Evolutionary conservation across 2,329 filamentous ascomycete genomes (phyloP), one percentile per base, ranked within the genome.

Genomic region (Cercospora canescens): DNA sequence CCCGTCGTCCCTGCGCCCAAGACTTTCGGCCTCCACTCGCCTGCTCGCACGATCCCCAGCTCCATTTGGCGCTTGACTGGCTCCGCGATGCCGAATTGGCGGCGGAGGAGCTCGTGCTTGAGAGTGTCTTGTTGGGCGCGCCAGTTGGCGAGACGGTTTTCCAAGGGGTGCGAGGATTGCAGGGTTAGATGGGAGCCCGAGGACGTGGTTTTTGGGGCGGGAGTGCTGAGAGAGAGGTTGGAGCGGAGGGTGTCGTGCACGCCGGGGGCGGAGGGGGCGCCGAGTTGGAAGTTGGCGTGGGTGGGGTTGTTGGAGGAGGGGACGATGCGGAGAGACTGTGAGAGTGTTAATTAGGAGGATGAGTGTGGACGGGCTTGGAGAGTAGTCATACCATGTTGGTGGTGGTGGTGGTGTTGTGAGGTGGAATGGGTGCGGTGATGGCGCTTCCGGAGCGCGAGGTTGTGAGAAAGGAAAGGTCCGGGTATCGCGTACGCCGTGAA

Each of bases 1-100:
- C 72, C 70, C 79, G 39, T 71, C 62, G 41, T 58, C 14, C 55
- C 61, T 4, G 37, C 52, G 82, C 80, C 61, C 52, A 96, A 82
- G 54, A 87, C 88, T 73, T 87, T 82, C 57, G 93, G 93, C 75
- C 88, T 86, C 90, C 93, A 96, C 79, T 92, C 89, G 70, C 92
- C 90, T 67, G 90, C 88, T 68, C 88, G 83, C 18, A 92, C 89
- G 77, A 96, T 94, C 87, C 93, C 92, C 79, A 97, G 85, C 84
- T 99, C 95, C 95, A 99, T 97, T 68, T 90, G 92, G 62, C 94
- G 88, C 64, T 93, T 89, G 74, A 98, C 89, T 3, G 95, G 95
- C 86, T 98, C 95, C 28, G 91, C 92, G 75, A 97, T 90, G 71
- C 95, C 95, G 79, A 93, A 98, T 55, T 92, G 89, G 71, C 93